phyloP scores from a whole-genome alignment of 208 protist genomes.

The Trypanosoma melophagium region DNA sequence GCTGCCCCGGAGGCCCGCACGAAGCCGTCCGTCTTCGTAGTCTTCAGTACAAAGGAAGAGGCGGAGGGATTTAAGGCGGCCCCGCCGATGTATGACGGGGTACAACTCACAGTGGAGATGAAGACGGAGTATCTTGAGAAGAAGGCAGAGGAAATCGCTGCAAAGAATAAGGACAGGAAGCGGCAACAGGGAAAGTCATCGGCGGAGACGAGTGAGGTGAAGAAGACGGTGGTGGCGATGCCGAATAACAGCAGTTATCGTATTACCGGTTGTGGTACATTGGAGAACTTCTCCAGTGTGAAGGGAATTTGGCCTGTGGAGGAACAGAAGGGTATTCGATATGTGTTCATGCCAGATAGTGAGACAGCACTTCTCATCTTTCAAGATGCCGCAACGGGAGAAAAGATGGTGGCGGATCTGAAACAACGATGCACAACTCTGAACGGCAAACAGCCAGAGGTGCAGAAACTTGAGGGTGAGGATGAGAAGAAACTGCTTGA shows the following conservation, averaged over 20 bases:
- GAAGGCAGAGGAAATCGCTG: conserved; percentile 71
- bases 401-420: conserved; percentile 75
- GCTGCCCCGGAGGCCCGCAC: conserved; percentile 48
- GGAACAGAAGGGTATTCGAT: conserved; percentile 83
- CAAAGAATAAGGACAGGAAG: conserved; percentile 52
- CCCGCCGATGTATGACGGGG: conserved; percentile 62
- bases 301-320: conserved; percentile 85
- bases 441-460: conserved; percentile 67
- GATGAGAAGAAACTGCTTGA: conserved; percentile 70
- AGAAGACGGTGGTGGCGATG: conserved; percentile 35
- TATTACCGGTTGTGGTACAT: conserved; percentile 61
- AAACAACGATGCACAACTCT: conserved; percentile 69
- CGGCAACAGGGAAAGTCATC: conserved; percentile 14
- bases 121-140: conserved; percentile 75
- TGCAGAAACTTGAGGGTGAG: conserved; percentile 65
- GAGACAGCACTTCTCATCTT: conserved; percentile 78
- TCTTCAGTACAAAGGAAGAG: conserved; percentile 67
- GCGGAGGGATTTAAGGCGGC: conserved; percentile 62
- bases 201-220: neutral
- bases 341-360: conserved; percentile 77
- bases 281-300: conserved; percentile 70
- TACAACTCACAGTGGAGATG: conserved; percentile 74
- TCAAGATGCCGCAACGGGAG: conserved; percentile 74
- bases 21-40: conserved; percentile 87
- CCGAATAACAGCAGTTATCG: conserved; percentile 77